Base-by-base conservation (phyloP, 805 yeast species). In the Kazachstania bromeliacearum region DNA sequence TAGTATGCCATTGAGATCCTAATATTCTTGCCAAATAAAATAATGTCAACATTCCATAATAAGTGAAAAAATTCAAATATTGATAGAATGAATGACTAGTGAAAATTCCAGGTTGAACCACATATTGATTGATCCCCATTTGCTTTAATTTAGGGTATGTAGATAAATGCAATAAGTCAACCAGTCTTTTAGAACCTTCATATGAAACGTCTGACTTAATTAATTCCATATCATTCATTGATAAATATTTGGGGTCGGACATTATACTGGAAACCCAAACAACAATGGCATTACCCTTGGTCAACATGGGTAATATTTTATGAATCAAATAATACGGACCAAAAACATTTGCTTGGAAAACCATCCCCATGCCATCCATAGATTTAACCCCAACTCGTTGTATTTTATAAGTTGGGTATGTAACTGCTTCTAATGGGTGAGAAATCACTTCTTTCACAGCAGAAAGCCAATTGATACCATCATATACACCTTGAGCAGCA, bases 301-400 rank as follows among this genome's bases (percentile, higher is more conserved):
- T 45, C n/a, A 88, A 60, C 25, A 75, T 59, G 2, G 74, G 74
- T 27, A 67, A 57, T 15, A 89, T 60, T 43, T 73, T 77, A 46
- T 81, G 83, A 36, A 88, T 68, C 36, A 92, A 63, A 57, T 78
- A 92, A 63, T 83, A 88, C 2, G 97, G 97, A 0, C 95, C 95
- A 62, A 92, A 85, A n/a, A 89, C 95, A 54, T 92, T 92, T 4
- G 92, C 94, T 60, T 92, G 95, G 64, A 89, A 92, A 4, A 87
- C 85, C 21, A 82, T 63, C 1, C 97, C 96, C 66, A 89, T 48
- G 0, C 75, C 87, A 59, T 92, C 98, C 14, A 51, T 56, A 1
- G 95, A 75, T 50, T 71, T 75, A 18, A 79, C 77, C 4, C 96
- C 96, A 13, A 74, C 68, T 39, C 71, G 68, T 65, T 92, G 97